A percentile compares a stretch with the other conserved stretches of the same genome.
phyloP scores from a whole-genome alignment of 768 basidiomycete genomes.

The Butyriboletus loyo region DNA sequence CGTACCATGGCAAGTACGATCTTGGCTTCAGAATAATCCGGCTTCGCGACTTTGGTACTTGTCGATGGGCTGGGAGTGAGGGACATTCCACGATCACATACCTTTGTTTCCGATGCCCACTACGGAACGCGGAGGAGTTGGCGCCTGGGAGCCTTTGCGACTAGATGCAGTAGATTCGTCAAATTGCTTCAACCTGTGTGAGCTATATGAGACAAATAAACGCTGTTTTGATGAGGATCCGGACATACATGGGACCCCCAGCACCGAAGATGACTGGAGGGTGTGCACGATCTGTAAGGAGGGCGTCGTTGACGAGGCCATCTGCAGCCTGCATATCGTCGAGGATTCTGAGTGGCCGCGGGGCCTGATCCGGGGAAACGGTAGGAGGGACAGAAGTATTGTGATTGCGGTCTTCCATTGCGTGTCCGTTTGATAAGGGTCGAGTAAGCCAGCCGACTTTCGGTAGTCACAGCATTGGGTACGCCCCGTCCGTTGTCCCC shows the following conservation, averaged over 20 bases:
- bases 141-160: slow-evolving; percentile 65
- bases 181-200: slow-evolving; percentile 68
- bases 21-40: slow-evolving; percentile 98
- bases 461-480: no score
- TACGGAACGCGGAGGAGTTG: slow-evolving; percentile 78
- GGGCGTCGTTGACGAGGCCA: slow-evolving; percentile 9
- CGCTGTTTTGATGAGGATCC: not conserved
- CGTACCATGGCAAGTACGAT: slow-evolving; percentile 95
- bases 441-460: not conserved
- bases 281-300: slow-evolving; percentile 13
- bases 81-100: slow-evolving; percentile 24
- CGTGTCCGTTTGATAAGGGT: not conserved
- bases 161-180: slow-evolving; percentile 73
- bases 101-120: slow-evolving; percentile 90
- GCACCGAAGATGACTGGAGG: slow-evolving; percentile 68
- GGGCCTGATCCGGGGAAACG: slow-evolving; percentile 5
- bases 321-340: slow-evolving; percentile 26
- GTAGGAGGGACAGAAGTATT: slow-evolving; percentile 9
- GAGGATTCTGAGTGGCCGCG: slow-evolving; percentile 16
- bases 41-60: slow-evolving; percentile 71
- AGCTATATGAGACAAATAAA: not conserved
- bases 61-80: not conserved
- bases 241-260: slow-evolving; percentile 67
- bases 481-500: not conserved
- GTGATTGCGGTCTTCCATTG: slow-evolving; percentile 16